These are phyloP conservation scores for Sicyos baderoa DNA, from an alignment of 306 rosid species.

Conservation along the genomic window DNA sequence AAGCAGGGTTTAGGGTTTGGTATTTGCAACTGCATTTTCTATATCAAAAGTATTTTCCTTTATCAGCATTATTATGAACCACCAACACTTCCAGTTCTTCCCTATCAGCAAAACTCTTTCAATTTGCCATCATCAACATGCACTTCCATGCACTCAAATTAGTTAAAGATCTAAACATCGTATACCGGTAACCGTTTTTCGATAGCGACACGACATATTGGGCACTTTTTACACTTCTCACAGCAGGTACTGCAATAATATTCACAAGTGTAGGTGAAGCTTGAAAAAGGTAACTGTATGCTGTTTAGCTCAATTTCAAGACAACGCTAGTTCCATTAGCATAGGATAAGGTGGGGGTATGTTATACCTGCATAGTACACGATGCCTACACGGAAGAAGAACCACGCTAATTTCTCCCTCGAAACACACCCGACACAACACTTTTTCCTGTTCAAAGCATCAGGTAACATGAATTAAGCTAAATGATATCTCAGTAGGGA, in stretches of 20 bases:
- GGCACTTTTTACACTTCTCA: constrained; percentile 79
- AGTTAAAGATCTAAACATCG: constrained; percentile 61
- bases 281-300: neutral
- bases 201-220: constrained; percentile 65
- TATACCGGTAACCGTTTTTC: constrained; percentile 74
- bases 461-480: neutral
- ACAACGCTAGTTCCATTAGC: neutral
- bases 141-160: neutral
- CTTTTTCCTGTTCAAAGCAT: constrained; percentile 63
- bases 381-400: constrained; percentile 88
- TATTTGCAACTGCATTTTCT: constrained; percentile 7
- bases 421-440: constrained; percentile 84
- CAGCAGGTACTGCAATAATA: constrained; percentile 63
- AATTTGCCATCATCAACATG: neutral
- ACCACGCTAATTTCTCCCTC: constrained; percentile 85
- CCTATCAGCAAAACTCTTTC: neutral
- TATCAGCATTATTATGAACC: neutral
- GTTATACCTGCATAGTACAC: constrained; percentile 76
- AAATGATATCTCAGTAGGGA: neutral
- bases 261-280: constrained; percentile 20
- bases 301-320: neutral
- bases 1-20: neutral
- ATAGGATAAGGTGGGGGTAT: neutral
- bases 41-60: neutral
- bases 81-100: constrained; percentile 7